These are phyloP conservation scores for Candolleomyces eurysporus DNA, from an alignment of 768 basidiomycete species.

Conservation along the genomic window DNA sequence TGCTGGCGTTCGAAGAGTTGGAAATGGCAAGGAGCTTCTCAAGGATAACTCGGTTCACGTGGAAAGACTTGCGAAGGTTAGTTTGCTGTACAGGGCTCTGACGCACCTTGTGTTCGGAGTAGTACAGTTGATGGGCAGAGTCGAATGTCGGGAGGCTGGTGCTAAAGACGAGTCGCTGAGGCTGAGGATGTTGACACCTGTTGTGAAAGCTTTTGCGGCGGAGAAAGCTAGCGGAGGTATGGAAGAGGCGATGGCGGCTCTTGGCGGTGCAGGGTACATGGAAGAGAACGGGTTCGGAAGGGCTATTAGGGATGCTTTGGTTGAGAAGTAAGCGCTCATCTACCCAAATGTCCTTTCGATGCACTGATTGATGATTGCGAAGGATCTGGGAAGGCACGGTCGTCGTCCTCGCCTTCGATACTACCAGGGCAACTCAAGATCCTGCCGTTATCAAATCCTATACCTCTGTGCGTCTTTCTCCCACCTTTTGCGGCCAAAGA, in stretches of 20 bases:
- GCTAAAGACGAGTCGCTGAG: constrained; percentile 47
- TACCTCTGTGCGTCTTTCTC: constrained; percentile 38
- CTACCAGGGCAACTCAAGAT: constrained; percentile 53
- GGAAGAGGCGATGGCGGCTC: constrained; percentile 70
- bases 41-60: constrained; percentile 61
- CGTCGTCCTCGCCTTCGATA: constrained; percentile 66
- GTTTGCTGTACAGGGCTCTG: constrained; percentile 63
- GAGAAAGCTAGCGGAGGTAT: constrained; percentile 62
- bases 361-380: not conserved
- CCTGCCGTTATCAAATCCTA: constrained; percentile 45
- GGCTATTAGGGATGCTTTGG: constrained; percentile 65
- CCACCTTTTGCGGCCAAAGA: not conserved
- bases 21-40: constrained; percentile 48
- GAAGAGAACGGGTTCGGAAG: constrained; percentile 73
- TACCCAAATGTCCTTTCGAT: not conserved
- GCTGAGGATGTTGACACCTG: constrained; percentile 65
- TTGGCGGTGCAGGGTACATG: constrained; percentile 84
- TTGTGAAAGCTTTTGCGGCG: constrained; percentile 68
- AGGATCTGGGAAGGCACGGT: constrained; percentile 81
- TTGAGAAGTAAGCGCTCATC: constrained; percentile 52
- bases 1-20: constrained; percentile 56
- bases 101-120: constrained; percentile 62
- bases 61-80: constrained; percentile 58
- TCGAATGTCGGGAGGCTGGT: constrained; percentile 51
- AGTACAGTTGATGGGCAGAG: constrained; percentile 56